Base-by-base conservation (phyloP, 176 grass and related monocot genomes). In the Musa schizocarpa region DNA sequence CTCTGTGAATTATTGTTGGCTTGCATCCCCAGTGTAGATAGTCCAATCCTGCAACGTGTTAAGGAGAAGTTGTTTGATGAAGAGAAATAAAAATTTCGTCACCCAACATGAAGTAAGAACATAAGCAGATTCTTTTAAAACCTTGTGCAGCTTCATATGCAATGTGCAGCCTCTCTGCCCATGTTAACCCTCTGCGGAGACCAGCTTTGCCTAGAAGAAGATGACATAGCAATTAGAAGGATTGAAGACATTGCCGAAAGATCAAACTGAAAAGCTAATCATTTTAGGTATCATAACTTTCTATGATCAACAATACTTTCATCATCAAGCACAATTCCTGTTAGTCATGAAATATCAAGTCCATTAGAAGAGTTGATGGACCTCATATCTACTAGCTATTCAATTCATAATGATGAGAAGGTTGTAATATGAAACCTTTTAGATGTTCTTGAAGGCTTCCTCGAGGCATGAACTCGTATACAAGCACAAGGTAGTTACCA, bases 11-110 rank as follows among this genome's bases (percentile, higher is more conserved):
- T 57, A 77, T 53, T 50, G 81, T 51, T 7, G 81, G 81, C 59
- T 62, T 72, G 74, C 81, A 82, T 63, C 48, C 50, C 74, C 69
- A 77, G 48, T 82, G 81, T 52, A 82, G 65, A 82, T 82, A 82
- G 2, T 82, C 74, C 63, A 82, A 57, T 58, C 81, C 24, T 82
- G 13, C 34, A 14, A 69, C 70, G 4, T 43, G 34, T 8, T 50
- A 63, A 9, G 54, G 22, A 74, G 13, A 69, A 59, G 8, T 0
- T 24, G 5, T 20, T 26, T 52, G 3, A 12, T 20, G 14, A 61
- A 61, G 17, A 61, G 17, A 61, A 61, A 20, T 61, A 5, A 43
- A 43, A 43, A 20, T 61, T 7, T n/a, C 14, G 17, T 8, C 14
- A 59, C 9, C 57, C 16, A 61, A 61, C 14, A 61, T 61, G n/a